A percentile compares a stretch with the other conserved stretches of the same genome.
Evolutionary conservation across 495 filamentous ascomycete species (phyloP).

Genomic region (Aspergillus bertholletiae): DNA sequence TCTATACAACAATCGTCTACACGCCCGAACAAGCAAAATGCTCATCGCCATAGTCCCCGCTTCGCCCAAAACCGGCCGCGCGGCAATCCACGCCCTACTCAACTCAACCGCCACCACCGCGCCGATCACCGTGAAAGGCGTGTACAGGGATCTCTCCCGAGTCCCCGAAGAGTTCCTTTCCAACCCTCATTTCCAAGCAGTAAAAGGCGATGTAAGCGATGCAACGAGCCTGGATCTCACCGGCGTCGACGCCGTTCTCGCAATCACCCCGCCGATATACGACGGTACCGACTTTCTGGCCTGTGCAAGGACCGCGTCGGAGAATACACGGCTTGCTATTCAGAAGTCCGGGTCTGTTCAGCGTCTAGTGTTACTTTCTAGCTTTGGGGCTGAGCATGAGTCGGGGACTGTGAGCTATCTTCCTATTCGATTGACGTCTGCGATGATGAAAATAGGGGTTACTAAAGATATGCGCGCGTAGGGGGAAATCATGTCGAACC

Average conservation of each 20-base stretch:
- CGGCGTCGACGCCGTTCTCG: conserved; percentile 4
- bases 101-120: neutral
- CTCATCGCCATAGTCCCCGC: conserved; percentile 4
- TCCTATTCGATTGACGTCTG: no score
- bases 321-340: neutral
- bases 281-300: neutral
- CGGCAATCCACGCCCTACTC: conserved; percentile 3
- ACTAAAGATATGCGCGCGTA: neutral
- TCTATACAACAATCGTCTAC: neutral
- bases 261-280: conserved; percentile 1
- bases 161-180: conserved; percentile 2
- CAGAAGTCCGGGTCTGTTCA: neutral
- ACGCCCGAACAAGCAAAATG: conserved; percentile 7
- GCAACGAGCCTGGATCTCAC: conserved; percentile 1
- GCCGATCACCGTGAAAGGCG: neutral
- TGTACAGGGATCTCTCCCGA: conserved; percentile 6
- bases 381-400: conserved; percentile 5
- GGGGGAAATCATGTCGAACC: conserved; percentile 12
- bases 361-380: conserved; percentile 6
- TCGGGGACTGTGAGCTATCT: conserved; percentile 4
- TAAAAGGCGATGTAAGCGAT: conserved; percentile 1
- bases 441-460: no score
- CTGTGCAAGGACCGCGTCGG: neutral
- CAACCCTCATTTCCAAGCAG: conserved; percentile 1
- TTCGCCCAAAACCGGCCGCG: conserved; percentile 6